phyloP scores from a whole-genome alignment of 1,284 basidiomycete species.

The Ustilago esculenta region DNA sequence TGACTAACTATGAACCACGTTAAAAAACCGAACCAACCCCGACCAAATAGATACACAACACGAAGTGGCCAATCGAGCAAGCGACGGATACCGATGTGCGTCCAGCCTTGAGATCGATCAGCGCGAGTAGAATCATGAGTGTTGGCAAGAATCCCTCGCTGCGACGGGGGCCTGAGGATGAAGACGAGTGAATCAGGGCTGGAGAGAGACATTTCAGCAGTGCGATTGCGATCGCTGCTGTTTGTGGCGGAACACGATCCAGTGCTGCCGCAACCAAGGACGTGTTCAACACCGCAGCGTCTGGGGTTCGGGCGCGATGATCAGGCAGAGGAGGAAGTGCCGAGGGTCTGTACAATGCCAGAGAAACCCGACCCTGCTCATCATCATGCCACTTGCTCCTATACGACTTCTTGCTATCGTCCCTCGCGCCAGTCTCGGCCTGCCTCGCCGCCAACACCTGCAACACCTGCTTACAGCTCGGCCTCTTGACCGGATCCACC shows the following conservation, averaged over 20 bases:
- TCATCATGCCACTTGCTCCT: background rate
- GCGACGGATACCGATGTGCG: too few species aligned
- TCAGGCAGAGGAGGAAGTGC: constrained; percentile 16
- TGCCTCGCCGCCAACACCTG: constrained; percentile 5
- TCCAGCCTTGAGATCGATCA: too few species aligned
- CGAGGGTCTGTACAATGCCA: constrained; percentile 25
- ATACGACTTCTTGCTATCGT: background rate
- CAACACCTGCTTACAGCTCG: constrained; percentile 77
- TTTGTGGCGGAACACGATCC: too few species aligned
- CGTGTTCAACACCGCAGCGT: too few species aligned
- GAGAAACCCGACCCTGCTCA: constrained; percentile 1
- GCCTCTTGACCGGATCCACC: constrained; percentile 73
- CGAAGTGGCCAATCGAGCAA: constrained; percentile 1
- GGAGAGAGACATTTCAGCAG: constrained; percentile 17
- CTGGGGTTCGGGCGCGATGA: too few species aligned
- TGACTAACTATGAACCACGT: too few species aligned
- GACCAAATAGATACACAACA: too few species aligned
- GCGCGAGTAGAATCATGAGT: constrained; percentile 11
- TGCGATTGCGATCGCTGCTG: background rate
- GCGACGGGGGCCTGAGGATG: too few species aligned
- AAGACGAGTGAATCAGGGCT: background rate
- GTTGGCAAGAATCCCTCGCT: too few species aligned
- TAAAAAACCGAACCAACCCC: too few species aligned
- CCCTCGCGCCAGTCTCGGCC: background rate
- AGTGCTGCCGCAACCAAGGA: too few species aligned